Evolutionary conservation across 1,284 basidiomycete genomes (phyloP).

Genomic region (Apiotrichum mycotoxinovorans): DNA sequence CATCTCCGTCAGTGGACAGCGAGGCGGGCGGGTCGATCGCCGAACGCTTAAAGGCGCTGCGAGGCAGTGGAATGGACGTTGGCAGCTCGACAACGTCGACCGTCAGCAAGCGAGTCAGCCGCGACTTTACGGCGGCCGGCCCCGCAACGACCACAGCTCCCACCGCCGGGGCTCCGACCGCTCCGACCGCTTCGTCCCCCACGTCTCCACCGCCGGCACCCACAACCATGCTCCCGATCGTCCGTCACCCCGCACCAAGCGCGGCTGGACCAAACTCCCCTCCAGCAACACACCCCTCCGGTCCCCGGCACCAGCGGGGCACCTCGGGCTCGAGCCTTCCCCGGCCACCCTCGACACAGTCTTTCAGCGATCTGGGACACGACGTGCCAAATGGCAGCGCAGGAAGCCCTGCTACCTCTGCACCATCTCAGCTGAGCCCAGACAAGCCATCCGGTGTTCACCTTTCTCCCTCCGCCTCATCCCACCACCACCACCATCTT

Average conservation of each 20-base stretch:
- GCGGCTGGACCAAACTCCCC: not conserved
- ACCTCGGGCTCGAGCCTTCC: conserved; percentile 1
- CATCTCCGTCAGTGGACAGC: conserved; percentile 12
- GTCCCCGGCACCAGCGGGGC: not conserved
- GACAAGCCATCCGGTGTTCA: not conserved
- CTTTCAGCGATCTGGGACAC: not conserved
- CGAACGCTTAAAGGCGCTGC: conserved; percentile 48
- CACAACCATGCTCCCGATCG: not conserved
- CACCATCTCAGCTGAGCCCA: not conserved
- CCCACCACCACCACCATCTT: not conserved
- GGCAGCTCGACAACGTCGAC: conserved; percentile 18
- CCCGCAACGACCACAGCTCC: too few relatives aligned
- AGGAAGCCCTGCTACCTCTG: not conserved
- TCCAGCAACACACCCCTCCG: not conserved
- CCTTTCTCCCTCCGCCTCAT: too few relatives aligned
- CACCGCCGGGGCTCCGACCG: not conserved
- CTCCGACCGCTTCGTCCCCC: not conserved
- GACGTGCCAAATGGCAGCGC: not conserved
- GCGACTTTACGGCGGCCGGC: conserved; percentile 27
- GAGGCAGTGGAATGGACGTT: conserved; percentile 47
- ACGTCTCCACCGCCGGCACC: conserved; percentile 2
- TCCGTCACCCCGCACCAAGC: not conserved
- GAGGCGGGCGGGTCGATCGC: conserved; percentile 44
- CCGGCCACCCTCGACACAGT: not conserved
- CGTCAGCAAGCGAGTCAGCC: conserved; percentile 34